Base-by-base conservation (phyloP, 2,329 filamentous ascomycete species). In the Stachybotrys elegans region DNA sequence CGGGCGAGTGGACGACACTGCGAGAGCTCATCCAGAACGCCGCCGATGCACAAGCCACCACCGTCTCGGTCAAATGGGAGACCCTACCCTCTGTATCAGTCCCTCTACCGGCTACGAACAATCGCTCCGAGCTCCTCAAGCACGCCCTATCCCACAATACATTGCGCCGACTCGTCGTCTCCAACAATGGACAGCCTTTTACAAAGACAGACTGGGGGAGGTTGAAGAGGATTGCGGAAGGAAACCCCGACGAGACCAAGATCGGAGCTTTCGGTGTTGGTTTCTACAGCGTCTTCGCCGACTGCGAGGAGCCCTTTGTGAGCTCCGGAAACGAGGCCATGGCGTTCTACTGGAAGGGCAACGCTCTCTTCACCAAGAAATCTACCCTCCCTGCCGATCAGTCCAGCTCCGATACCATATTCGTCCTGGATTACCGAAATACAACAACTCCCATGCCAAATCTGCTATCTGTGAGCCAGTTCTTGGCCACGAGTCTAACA, bases 261-360 rank as follows among this genome's bases (percentile, higher is more conserved):
- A 98, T 98, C 57, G 93, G 93, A 43, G 94, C 93, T 4, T 98
- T 98, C 62, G 93, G 93, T 53, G 93, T 98, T 23, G 93, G 93
- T 3, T 98, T 98, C 70, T 98, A 98, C 74, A 95, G 88, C 62
- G 92, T 97, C 31, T 98, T 98, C 63, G 88, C 93, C 49, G 93
- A 98, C 62, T 98, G 92, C 62, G 94, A 98, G 66, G 90, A 96
- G 55, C 93, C 93, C 1, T 97, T 98, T 59, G 87, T 98, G 51
- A 93, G 89, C 53, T 97, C 92, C 1, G 93, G 93, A 1, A 80
- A 78, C 49, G 84, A 95, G 66, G 91, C 90, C 29, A 96, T 98
- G 88, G 92, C 92, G 0, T 98, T 98, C 60, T 98, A 96, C 70
- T 98, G 93, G 94, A 97, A 96, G 65, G 91, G 87, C n/a, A 97